Percentiles rank a stretch among this genome's conserved stretches.
Evolutionary conservation across 2,329 filamentous ascomycete genomes (phyloP).

Genomic region (Talaromyces rugulosus): DNA sequence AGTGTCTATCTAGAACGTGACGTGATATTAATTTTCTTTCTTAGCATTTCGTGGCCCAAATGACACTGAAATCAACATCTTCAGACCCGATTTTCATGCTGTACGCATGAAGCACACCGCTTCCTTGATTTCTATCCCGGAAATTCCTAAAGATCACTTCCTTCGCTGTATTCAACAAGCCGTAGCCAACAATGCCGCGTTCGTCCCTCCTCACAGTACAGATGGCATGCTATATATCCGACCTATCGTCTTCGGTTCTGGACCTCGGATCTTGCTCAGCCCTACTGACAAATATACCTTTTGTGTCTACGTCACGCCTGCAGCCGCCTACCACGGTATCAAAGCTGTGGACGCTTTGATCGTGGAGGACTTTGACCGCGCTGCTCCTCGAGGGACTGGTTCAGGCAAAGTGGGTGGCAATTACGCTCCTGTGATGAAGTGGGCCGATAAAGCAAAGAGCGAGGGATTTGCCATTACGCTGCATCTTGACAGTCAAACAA

Average conservation of each 20-base stretch:
- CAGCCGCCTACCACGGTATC: constrained; percentile 87
- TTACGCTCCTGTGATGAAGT: constrained; percentile 71
- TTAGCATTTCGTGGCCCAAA: constrained; percentile 1
- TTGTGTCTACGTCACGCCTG: constrained; percentile 82
- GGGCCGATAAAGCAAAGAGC: constrained; percentile 73
- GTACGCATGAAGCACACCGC: constrained; percentile 78
- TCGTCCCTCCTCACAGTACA: constrained; percentile 81
- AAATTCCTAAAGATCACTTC: constrained; percentile 72
- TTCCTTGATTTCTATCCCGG: constrained; percentile 75
- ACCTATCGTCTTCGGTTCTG: constrained; percentile 82
- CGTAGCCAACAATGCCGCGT: constrained; percentile 82
- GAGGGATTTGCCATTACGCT: constrained; percentile 91
- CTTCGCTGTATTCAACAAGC: constrained; percentile 71
- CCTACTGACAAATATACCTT: constrained; percentile 92
- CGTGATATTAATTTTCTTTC: background rate
- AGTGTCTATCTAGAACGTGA: background rate
- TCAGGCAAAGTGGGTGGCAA: constrained; percentile 93
- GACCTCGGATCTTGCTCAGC: constrained; percentile 77
- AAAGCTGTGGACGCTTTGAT: constrained; percentile 81
- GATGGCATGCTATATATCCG: constrained; percentile 91
- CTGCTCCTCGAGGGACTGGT: constrained; percentile 82
- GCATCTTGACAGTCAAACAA: constrained; percentile 79
- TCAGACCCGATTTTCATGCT: constrained; percentile 83
- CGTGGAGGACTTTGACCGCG: constrained; percentile 86
- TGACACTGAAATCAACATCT: constrained; percentile 64